Evolutionary conservation across 2,329 filamentous ascomycete genomes (phyloP).

Genomic region (Botrytis elliptica): DNA sequence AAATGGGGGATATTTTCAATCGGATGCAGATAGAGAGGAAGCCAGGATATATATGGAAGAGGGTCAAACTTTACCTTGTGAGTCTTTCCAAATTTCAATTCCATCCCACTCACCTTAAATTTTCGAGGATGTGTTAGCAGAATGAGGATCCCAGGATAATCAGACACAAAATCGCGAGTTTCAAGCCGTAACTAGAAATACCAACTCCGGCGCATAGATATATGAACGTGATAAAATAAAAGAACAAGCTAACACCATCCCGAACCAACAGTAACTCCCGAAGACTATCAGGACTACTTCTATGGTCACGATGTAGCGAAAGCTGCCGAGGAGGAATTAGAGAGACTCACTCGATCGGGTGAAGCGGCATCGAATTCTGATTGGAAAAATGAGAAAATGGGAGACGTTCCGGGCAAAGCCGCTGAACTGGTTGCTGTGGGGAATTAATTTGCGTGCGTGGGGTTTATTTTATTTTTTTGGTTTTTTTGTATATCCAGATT

Average conservation of each 20-base stretch:
- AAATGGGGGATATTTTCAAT: neutral
- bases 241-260: neutral
- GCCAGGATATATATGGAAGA: neutral
- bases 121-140: too few relatives aligned
- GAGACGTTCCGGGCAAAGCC: fast-evolving
- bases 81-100: neutral
- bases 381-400: neutral
- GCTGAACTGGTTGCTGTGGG: neutral
- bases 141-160: neutral
- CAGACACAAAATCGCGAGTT: too few relatives aligned
- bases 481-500: too few relatives aligned
- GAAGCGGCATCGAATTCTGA: neutral
- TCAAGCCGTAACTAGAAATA: too few relatives aligned
- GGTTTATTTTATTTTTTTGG: too few relatives aligned
- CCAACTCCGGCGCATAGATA: neutral
- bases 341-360: neutral
- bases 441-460: neutral
- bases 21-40: neutral
- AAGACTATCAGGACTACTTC: neutral
- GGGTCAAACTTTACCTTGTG: constrained; percentile 4
- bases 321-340: neutral
- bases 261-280: neutral
- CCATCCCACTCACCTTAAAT: neutral
- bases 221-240: too few relatives aligned
- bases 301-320: constrained; percentile 8